Evolutionary conservation across 306 rosid species (phyloP).

Genomic region (Geum urbanum): DNA sequence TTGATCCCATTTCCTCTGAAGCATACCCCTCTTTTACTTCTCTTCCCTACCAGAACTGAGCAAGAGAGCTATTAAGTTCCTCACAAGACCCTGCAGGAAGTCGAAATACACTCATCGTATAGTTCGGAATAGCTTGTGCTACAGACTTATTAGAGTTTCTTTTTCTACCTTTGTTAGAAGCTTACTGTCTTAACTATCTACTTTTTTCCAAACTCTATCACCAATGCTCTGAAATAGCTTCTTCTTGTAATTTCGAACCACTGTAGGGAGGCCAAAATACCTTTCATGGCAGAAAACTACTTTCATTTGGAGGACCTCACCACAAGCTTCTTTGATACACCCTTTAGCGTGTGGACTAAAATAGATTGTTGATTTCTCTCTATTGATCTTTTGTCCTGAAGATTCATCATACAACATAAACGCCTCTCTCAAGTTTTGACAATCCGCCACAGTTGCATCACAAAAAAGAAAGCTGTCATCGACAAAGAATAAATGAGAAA

Average conservation of each 20-base stretch:
- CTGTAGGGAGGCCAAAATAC: neutral
- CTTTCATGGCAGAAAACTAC: neutral
- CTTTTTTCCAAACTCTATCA: neutral
- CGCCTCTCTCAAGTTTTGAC: neutral
- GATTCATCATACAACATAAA: neutral
- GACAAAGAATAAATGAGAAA: neutral
- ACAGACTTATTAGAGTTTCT: neutral
- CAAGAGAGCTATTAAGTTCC: neutral
- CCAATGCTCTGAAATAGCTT: neutral
- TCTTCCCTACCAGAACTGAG: neutral
- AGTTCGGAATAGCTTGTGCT: neutral
- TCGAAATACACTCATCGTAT: neutral
- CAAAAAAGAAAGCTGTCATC: neutral
- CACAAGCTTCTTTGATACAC: neutral
- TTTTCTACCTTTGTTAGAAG: neutral
- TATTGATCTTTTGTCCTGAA: neutral
- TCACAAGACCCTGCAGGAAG: neutral
- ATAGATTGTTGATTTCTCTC: neutral
- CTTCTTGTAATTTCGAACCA: neutral
- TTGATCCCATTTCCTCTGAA: neutral
- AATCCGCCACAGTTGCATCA: neutral
- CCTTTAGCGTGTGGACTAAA: neutral
- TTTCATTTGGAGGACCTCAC: neutral
- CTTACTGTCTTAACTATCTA: neutral
- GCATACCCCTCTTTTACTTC: neutral